Percentiles rank a stretch among this genome's conserved stretches.
Conservation (phyloP, 345 rosid species). For the Balakata baccata region DNA sequence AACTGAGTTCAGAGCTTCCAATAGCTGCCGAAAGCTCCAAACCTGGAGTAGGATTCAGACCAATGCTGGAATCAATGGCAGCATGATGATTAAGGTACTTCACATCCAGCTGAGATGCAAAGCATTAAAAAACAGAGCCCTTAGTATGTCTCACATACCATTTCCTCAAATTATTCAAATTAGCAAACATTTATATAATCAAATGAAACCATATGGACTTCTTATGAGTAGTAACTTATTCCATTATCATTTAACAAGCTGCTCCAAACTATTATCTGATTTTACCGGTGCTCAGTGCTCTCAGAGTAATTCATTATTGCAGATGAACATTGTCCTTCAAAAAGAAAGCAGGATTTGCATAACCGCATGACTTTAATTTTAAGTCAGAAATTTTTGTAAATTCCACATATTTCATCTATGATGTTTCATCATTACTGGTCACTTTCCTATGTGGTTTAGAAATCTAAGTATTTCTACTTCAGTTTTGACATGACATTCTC, state of each 20-base stretch:
- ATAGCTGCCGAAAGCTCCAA: constrained; percentile 74
- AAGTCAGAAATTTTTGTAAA: background rate
- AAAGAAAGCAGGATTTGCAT: background rate
- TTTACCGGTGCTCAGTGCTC: background rate
- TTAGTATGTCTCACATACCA: background rate
- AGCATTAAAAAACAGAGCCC: constrained; percentile 7
- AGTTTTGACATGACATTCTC: too few relatives aligned
- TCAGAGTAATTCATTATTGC: background rate
- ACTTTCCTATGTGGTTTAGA: background rate
- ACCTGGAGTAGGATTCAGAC: constrained; percentile 68
- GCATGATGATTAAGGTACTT: constrained; percentile 75
- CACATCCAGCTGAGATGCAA: constrained; percentile 59
- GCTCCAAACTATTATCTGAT: too few relatives aligned
- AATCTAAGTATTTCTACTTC: too few relatives aligned
- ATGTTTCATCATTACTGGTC: background rate
- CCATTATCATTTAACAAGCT: background rate
- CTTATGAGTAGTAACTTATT: background rate
- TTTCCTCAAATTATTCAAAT: constrained; percentile 4
- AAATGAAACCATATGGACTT: background rate
- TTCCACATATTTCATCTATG: background rate
- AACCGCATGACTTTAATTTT: background rate
- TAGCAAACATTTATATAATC: background rate
- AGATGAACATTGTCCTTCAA: background rate
- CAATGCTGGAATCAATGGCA: constrained; percentile 65
- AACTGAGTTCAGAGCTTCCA: constrained; percentile 54